phyloP scores from a whole-genome alignment of 2,329 filamentous ascomycete species.

The Plectosphaerella plurivora region DNA sequence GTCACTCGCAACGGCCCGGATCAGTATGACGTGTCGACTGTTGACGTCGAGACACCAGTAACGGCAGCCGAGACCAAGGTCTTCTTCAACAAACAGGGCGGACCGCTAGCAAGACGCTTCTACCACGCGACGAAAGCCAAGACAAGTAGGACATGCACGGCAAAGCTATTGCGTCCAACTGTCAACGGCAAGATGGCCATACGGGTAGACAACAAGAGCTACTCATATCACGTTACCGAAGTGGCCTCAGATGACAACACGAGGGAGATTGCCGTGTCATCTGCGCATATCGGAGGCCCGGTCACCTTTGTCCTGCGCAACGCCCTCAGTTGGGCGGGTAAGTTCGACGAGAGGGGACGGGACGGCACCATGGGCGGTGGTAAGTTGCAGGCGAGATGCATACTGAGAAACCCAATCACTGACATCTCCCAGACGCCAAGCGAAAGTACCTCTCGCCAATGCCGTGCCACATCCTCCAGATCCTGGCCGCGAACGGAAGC shows the following conservation, averaged over 20 bases:
- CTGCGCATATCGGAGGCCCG: not conserved
- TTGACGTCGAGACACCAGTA: not conserved
- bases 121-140: not conserved
- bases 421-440: not conserved
- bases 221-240: not conserved
- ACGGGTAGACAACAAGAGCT: not conserved
- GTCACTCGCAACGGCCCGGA: not conserved
- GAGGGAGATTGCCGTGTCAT: constrained; percentile 1
- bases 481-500: constrained; percentile 1
- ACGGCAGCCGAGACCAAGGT: constrained; percentile 1
- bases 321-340: constrained; percentile 2
- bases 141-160: not conserved
- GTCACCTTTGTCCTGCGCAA: not conserved
- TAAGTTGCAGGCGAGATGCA: not conserved
- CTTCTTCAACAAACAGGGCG: constrained; percentile 5
- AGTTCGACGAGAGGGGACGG: constrained; percentile 1
- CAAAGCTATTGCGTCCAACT: not conserved
- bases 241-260: not conserved
- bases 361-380: not conserved
- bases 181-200: not conserved
- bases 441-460: constrained; percentile 1
- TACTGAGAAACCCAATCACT: no score
- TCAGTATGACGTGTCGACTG: not conserved
- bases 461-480: constrained; percentile 6
- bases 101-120: constrained; percentile 1